Conservation (phyloP, 2,329 filamentous ascomycete genomes). For the Ophiocordyceps polyrhachis-furcata region DNA sequence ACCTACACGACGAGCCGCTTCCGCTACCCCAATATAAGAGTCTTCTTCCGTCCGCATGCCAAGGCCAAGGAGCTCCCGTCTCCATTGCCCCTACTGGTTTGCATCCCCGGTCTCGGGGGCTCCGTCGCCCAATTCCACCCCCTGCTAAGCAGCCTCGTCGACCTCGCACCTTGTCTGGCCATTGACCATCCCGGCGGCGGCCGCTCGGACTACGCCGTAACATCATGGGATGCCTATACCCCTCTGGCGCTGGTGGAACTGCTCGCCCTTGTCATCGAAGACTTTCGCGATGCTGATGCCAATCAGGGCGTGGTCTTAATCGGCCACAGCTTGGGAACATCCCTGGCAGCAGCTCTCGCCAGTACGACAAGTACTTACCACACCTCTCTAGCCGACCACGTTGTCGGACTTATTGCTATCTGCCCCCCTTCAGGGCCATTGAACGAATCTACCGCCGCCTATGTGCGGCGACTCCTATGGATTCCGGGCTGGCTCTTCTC, state of each 20-base stretch:
- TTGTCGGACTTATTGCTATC: constrained; percentile 63
- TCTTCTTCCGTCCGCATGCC: constrained; percentile 68
- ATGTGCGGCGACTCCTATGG: constrained; percentile 39
- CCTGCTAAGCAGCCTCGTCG: constrained; percentile 61
- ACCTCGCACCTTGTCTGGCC: constrained; percentile 62
- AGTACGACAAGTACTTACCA: constrained; percentile 22
- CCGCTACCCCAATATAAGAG: constrained; percentile 57
- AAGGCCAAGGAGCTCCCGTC: constrained; percentile 67
- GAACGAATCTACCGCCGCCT: constrained; percentile 21
- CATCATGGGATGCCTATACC: constrained; percentile 59
- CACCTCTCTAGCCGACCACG: constrained; percentile 36
- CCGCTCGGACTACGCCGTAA: constrained; percentile 53
- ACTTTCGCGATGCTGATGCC: constrained; percentile 45
- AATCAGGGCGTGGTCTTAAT: constrained; percentile 62
- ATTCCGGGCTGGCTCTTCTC: constrained; percentile 59
- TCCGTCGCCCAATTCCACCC: constrained; percentile 76
- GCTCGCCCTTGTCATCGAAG: constrained; percentile 54
- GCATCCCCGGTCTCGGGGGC: constrained; percentile 85
- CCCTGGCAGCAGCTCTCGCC: constrained; percentile 54
- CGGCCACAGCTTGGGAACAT: constrained; percentile 81
- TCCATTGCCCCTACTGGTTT: constrained; percentile 70
- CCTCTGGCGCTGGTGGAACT: constrained; percentile 58
- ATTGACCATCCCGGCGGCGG: constrained; percentile 88
- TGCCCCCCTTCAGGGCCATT: constrained; percentile 57
- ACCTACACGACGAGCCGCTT: constrained; percentile 53